These are phyloP conservation scores for Dioszegia crocea DNA, from an alignment of 768 basidiomycete species.

Conservation along the genomic window DNA sequence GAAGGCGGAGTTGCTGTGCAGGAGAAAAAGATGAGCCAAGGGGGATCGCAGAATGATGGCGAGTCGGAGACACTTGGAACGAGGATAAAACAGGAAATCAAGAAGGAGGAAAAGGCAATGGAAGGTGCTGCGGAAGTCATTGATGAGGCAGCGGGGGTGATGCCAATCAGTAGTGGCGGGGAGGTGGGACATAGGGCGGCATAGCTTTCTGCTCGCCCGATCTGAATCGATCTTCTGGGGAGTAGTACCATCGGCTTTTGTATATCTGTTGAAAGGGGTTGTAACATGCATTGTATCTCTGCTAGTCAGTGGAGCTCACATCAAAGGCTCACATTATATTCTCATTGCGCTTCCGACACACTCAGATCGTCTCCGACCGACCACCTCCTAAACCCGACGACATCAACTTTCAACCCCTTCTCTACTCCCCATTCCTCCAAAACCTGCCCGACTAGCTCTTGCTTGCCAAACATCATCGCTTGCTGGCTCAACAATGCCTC, in stretches of 20 bases:
- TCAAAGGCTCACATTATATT: no score
- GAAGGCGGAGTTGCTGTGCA: not conserved
- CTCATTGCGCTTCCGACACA: not conserved
- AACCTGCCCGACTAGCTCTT: conserved; percentile 37
- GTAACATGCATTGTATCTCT: not conserved
- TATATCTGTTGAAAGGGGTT: not conserved
- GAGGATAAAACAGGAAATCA: not conserved
- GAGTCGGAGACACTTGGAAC: not conserved
- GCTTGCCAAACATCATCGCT: conserved; percentile 42
- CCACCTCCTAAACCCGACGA: conserved; percentile 46
- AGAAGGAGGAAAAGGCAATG: conserved; percentile 13
- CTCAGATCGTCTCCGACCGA: conserved; percentile 31
- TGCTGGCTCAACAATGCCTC: conserved; percentile 42
- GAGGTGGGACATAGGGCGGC: not conserved
- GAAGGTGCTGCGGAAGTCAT: conserved; percentile 17
- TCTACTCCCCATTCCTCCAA: conserved; percentile 41
- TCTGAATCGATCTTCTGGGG: not conserved
- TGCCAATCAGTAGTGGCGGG: not conserved
- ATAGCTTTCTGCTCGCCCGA: no score
- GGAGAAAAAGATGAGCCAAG: not conserved
- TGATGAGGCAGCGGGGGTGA: conserved; percentile 17
- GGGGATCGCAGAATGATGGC: not conserved
- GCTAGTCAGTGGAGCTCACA: not conserved
- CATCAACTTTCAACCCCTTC: conserved; percentile 33
- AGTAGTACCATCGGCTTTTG: not conserved